A percentile compares a stretch with the other conserved stretches of the same genome.
These are phyloP conservation scores for Arabidopsis hybrid DNA, from an alignment of 441 rosid species.

Conservation along the genomic window DNA sequence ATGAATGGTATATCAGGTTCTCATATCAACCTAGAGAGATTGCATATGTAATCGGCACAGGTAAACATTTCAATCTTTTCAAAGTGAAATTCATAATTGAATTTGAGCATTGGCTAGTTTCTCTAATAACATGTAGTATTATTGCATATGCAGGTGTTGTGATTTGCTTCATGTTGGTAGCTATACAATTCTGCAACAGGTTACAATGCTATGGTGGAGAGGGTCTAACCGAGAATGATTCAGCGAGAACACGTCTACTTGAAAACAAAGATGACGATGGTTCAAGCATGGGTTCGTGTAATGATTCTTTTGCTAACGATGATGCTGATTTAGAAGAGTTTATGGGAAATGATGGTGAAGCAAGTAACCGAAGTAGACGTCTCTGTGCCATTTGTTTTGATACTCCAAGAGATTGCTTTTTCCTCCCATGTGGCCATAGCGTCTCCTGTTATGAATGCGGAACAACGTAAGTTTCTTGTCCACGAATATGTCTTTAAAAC, in stretches of 20 bases:
- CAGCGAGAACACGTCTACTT: constrained; percentile 62
- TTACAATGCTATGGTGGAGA: constrained; percentile 44
- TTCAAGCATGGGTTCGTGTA: constrained; percentile 81
- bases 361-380: constrained; percentile 57
- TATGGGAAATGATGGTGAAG: constrained; percentile 58
- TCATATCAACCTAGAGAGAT: constrained; percentile 80
- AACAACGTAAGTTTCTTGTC: constrained; percentile 51
- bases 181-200: constrained; percentile 57
- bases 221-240: constrained; percentile 36
- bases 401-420: constrained; percentile 88
- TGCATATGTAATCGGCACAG: constrained; percentile 63
- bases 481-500: not conserved
- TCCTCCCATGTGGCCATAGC: constrained; percentile 94
- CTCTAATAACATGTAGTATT: constrained; percentile 5
- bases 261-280: constrained; percentile 71
- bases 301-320: constrained; percentile 72
- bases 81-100: constrained; percentile 1
- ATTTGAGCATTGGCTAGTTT: constrained; percentile 1
- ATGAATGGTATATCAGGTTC: constrained; percentile 66
- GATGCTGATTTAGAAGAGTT: constrained; percentile 64
- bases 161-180: constrained; percentile 58
- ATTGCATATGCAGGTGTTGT: constrained; percentile 57
- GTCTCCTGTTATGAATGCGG: constrained; percentile 86
- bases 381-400: constrained; percentile 93
- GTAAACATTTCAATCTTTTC: constrained; percentile 48